Conservation (phyloP, 306 rosid genomes). For the Prunus fruticosa region DNA sequence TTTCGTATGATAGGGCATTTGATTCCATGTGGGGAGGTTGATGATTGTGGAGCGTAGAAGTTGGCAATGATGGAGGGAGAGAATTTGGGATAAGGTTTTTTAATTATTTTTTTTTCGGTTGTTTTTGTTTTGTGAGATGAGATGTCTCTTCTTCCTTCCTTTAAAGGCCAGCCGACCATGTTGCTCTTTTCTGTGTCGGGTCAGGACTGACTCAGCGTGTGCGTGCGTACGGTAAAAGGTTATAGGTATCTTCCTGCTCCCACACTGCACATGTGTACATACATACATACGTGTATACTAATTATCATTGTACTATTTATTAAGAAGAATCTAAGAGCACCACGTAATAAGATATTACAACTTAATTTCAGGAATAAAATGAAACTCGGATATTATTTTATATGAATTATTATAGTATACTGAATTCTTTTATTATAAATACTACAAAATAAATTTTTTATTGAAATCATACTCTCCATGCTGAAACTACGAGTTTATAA, state of each 20-base stretch:
- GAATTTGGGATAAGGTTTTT: slow-evolving; percentile 58
- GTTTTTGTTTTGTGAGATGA: neutral
- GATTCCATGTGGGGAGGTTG: slow-evolving; percentile 66
- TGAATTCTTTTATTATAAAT: too few relatives aligned
- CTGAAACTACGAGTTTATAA: too few relatives aligned
- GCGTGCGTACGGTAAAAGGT: neutral
- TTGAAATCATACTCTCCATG: too few relatives aligned
- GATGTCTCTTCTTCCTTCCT: slow-evolving; percentile 20
- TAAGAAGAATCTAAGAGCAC: too few relatives aligned
- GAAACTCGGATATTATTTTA: too few relatives aligned
- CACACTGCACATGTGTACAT: neutral
- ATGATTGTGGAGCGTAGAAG: slow-evolving; percentile 63
- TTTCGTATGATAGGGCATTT: slow-evolving; percentile 79
- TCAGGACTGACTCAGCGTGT: neutral
- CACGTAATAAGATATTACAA: too few relatives aligned
- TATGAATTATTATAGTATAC: too few relatives aligned
- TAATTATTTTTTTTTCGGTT: too few relatives aligned
- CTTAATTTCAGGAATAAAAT: too few relatives aligned
- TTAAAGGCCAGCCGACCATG: slow-evolving; percentile 54
- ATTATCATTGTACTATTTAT: too few relatives aligned
- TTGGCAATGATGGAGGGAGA: slow-evolving; percentile 45
- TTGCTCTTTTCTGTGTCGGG: slow-evolving; percentile 21
- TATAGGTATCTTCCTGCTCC: neutral
- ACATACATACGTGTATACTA: too few relatives aligned
- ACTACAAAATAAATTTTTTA: too few relatives aligned